Evolutionary conservation across 768 basidiomycete genomes (phyloP).

Genomic region (Neoboletus subvelutipes): DNA sequence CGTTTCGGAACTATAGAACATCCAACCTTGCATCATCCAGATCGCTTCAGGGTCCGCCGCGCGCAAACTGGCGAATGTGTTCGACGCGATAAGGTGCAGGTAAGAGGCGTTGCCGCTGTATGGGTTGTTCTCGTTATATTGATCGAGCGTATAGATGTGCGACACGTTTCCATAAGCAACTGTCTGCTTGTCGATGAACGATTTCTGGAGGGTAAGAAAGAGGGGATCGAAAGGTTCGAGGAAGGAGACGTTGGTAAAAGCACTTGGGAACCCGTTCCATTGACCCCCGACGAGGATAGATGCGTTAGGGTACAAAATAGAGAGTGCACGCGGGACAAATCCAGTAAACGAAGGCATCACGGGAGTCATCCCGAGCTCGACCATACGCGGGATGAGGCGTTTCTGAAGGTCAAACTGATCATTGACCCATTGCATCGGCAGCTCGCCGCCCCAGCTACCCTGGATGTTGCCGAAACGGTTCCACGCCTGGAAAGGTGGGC

Average conservation of each 20-base stretch:
- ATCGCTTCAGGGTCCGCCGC: constrained; percentile 40
- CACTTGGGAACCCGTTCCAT: constrained; percentile 36
- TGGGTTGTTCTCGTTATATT: constrained; percentile 44
- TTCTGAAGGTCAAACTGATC: constrained; percentile 40
- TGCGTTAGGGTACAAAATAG: constrained; percentile 33
- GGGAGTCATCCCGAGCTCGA: constrained; percentile 44
- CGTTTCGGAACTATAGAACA: constrained; percentile 35
- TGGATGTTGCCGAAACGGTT: constrained; percentile 46
- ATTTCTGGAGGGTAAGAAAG: constrained; percentile 36
- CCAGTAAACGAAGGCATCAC: constrained; percentile 43
- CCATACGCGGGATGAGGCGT: constrained; percentile 37
- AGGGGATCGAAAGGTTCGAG: constrained; percentile 42
- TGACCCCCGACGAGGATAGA: constrained; percentile 35
- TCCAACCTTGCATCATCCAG: constrained; percentile 46
- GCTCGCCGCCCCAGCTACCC: constrained; percentile 37
- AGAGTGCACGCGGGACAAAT: constrained; percentile 38
- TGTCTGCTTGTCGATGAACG: constrained; percentile 40
- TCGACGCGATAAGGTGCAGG: constrained; percentile 33
- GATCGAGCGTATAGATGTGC: constrained; percentile 45
- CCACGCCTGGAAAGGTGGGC: constrained; percentile 43
- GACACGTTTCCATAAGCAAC: constrained; percentile 39
- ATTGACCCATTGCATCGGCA: constrained; percentile 38
- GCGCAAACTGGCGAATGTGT: constrained; percentile 37
- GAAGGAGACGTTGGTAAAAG: constrained; percentile 39
- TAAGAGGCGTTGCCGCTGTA: constrained; percentile 35